Base-by-base conservation (phyloP, 495 filamentous ascomycete genomes). In the Aspergillus ostianus region DNA sequence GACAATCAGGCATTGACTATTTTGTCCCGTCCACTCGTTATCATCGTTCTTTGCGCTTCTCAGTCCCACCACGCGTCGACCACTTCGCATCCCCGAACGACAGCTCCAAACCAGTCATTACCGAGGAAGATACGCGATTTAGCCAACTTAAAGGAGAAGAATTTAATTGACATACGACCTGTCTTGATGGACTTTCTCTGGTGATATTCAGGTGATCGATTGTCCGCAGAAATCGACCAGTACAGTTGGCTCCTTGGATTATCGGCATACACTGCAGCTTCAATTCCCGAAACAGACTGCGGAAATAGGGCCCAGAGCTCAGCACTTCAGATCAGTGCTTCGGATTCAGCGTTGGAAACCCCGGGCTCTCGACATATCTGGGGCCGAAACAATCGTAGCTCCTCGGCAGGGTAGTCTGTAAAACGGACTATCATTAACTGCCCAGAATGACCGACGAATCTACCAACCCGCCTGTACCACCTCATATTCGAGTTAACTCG, bases 401-500 rank as follows among this genome's bases (percentile, higher is more conserved):
- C 9, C 36, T 2, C 36, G 13, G 13, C 36, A 49, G 21, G 17
- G 7, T 49, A 19, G 18, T 49, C 15, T 49, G 47, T 49, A 26
- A n/a, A 26, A 49, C 18, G 15, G n/a, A 21, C 15, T 19, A 54
- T 54, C 13, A 19, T 6, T 41, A 32, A 15, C 17, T 6, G 32
- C 3, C 19, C 20, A 58, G 20, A 18, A 64, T 64, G 65, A 53
- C 62, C 36, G 55, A 60, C 15, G 48, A 45, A 13, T 44, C 56
- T 15, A 32, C 52, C 12, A 45, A 51, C 32, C 57, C 20, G 44
- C 45, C 58, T 0, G 56, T 27, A 10, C 61, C 59, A 2, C 65
- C 65, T 50, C 85, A 86, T 58, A 81, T 87, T 49, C 77, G 81
- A 50, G 76, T 88, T 30, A 87, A 87, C 59, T 85, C 83, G 15